Base-by-base conservation (phyloP, 1,139 yeast species). In the Yamadazyma buinensis region DNA sequence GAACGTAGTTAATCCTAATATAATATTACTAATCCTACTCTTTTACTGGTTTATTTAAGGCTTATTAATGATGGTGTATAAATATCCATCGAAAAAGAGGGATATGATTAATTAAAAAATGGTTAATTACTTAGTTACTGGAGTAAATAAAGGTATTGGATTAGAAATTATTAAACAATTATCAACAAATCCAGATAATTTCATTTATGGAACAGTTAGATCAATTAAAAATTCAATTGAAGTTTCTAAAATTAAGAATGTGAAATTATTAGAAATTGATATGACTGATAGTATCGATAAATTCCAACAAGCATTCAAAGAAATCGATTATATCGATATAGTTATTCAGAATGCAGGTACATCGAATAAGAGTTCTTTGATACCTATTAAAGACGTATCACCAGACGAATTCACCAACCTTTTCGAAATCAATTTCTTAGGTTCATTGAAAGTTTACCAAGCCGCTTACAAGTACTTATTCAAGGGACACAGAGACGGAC, bases 181-280 rank as follows among this genome's bases (percentile, higher is more conserved):
- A 10, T 20, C 29, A 10, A 3, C 13, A 23, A 38, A 43, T 5
- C 32, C 29, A 17, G 47, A 47, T 18, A 54, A 55, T 42, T 38
- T 37, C 7, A 59, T 57, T 2, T 44, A 56, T 26, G 61, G 61
- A 5, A 40, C 59, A 3, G 60, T 54, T 15, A 47, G 62, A 43
- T 23, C 25, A 12, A 5, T 18, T n/a, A 27, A 15, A 7, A 33
- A 27, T 6, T 34, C 32, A 7, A 18, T n/a, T 9, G 19, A 25
- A 11, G 9, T 30, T 2, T 3, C 11, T 13, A 5, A 37, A 39
- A 7, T 15, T 7, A 1, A 26, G 9, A 26, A 26, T 24, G 20
- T 50, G 17, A 53, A 52, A 28, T 32, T 53, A 3, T 40, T 50
- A 19, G 32, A 30, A 29, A 23, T 37, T 17, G 43, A 37, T 24